A percentile compares a stretch with the other conserved stretches of the same genome.
These are phyloP conservation scores for Globisporangium middletonii DNA, from an alignment of 352 stramenopile genomes.

Conservation along the genomic window DNA sequence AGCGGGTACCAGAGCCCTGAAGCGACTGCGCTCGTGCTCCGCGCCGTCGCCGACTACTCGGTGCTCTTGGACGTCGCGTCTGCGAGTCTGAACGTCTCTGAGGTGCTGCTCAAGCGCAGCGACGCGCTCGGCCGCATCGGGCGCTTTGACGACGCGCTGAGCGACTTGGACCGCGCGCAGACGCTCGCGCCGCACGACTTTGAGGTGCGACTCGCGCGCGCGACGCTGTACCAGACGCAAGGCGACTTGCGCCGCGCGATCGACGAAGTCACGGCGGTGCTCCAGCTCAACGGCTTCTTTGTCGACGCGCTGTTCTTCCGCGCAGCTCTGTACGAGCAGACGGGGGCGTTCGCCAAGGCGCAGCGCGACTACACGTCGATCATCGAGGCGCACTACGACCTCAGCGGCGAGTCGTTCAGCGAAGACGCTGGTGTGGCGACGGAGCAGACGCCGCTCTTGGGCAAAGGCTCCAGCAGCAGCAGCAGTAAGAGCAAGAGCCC, in stretches of 20 bases:
- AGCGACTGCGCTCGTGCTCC: constrained; percentile 31
- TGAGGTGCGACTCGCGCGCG: constrained; percentile 49
- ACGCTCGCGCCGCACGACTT: constrained; percentile 49
- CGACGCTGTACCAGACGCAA: constrained; percentile 43
- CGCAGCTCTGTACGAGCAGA: constrained; percentile 42
- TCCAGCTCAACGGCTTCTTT: constrained; percentile 63
- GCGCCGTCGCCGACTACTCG: constrained; percentile 61
- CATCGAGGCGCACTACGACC: constrained; percentile 60
- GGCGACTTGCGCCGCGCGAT: constrained; percentile 35
- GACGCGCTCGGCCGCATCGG: constrained; percentile 41
- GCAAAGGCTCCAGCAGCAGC: constrained; percentile 8
- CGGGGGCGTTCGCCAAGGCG: constrained; percentile 29
- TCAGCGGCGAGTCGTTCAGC: constrained; percentile 13
- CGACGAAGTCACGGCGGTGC: constrained; percentile 43
- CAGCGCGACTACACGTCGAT: constrained; percentile 63
- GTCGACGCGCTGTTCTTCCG: constrained; percentile 65
- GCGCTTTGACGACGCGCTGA: constrained; percentile 43
- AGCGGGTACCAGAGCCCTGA: constrained; percentile 27
- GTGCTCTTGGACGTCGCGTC: constrained; percentile 39
- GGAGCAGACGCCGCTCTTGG: constrained; percentile 10
- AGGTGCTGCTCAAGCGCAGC: constrained; percentile 39
- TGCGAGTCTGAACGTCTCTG: constrained; percentile 18
- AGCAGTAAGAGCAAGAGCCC: neutral
- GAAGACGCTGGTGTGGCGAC: neutral
- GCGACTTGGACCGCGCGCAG: constrained; percentile 43